A percentile compares a stretch with the other conserved stretches of the same genome.
Evolutionary conservation across 768 basidiomycete genomes (phyloP).

Genomic region (Russula olivacea): DNA sequence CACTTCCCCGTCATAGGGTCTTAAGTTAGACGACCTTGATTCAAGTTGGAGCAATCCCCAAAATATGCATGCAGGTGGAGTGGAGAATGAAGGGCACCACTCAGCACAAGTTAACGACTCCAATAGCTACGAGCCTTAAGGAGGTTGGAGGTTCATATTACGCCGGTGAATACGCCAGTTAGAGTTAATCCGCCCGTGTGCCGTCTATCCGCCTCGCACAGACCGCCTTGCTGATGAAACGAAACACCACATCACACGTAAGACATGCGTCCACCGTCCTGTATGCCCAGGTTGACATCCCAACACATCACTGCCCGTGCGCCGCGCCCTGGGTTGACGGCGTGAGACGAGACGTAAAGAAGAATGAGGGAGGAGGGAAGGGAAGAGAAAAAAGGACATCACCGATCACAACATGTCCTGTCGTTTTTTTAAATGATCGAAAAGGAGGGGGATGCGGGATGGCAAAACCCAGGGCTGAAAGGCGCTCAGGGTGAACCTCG

Average conservation of each 20-base stretch:
- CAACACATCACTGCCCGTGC: background rate
- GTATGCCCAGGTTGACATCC: background rate
- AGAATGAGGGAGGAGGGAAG: background rate
- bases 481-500: background rate
- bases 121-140: background rate
- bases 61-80: background rate
- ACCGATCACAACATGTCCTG: background rate
- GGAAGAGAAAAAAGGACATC: background rate
- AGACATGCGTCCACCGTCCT: slow-evolving; percentile 4
- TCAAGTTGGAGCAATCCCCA: background rate
- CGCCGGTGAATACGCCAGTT: background rate
- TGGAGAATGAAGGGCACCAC: background rate
- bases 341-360: background rate
- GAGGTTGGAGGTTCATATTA: background rate
- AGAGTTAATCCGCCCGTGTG: slow-evolving; percentile 4
- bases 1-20: background rate
- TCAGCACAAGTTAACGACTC: background rate
- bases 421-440: background rate
- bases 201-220: slow-evolving; percentile 10
- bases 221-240: slow-evolving; percentile 6
- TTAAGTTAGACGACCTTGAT: background rate
- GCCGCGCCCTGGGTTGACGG: background rate
- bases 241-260: slow-evolving; percentile 1
- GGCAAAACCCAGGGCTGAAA: background rate
- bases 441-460: background rate